Conservation (phyloP, 306 rosid species). For the Abrus pulchellus region DNA sequence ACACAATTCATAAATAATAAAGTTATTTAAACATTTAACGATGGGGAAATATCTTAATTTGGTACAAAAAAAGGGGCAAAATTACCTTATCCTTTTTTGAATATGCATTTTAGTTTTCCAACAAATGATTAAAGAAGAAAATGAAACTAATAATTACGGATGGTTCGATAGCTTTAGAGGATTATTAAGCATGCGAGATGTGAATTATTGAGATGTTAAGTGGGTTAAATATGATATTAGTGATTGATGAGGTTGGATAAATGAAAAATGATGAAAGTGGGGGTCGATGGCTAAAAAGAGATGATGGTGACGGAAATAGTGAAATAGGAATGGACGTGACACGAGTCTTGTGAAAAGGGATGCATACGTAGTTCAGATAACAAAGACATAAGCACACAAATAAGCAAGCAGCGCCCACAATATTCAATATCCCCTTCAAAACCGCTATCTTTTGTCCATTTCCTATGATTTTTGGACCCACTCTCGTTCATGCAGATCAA, state of each 20-base stretch:
- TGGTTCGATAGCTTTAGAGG: slow-evolving; percentile 4
- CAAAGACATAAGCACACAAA: slow-evolving; percentile 9
- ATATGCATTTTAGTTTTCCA: neutral
- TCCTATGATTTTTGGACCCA: slow-evolving; percentile 45
- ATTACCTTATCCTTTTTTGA: neutral
- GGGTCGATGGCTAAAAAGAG: slow-evolving; percentile 23
- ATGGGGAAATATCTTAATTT: too few relatives aligned
- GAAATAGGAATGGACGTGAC: neutral
- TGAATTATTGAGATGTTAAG: slow-evolving; percentile 34
- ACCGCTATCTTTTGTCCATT: slow-evolving; percentile 56
- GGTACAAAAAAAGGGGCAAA: neutral
- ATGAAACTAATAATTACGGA: neutral
- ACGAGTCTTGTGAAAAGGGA: neutral
- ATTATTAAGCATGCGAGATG: neutral
- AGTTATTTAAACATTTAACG: too few relatives aligned
- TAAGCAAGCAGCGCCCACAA: slow-evolving; percentile 65
- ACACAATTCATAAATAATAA: too few relatives aligned
- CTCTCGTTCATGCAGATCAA: slow-evolving; percentile 34
- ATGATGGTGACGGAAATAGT: slow-evolving; percentile 29
- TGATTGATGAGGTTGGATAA: neutral
- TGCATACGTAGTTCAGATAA: neutral
- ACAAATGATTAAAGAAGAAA: neutral
- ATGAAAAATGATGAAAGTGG: neutral
- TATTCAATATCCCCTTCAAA: slow-evolving; percentile 49
- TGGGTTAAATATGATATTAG: neutral